Percentiles rank a stretch among this genome's conserved stretches.
Conservation (phyloP, 208 protist genomes). For the Tritrichomonas foetus region DNA sequence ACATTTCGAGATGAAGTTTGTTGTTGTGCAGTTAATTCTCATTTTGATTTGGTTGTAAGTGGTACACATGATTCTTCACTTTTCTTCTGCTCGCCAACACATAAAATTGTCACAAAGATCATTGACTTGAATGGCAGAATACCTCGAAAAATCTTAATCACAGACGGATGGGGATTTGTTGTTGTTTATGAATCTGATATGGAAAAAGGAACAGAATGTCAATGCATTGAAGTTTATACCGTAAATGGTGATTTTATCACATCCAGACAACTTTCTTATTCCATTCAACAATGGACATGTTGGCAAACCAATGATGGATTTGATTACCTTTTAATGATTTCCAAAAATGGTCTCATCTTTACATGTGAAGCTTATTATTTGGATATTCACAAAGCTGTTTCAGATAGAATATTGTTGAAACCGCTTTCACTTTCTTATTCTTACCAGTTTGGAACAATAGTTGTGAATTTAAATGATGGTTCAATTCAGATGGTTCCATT, state of each 20-base stretch:
- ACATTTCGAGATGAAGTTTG: background rate
- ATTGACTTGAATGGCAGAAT: background rate
- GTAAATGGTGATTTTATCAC: constrained; percentile 19
- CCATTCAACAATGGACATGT: background rate
- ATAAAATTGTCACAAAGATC: background rate
- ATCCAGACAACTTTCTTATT: background rate
- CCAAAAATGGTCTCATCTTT: background rate
- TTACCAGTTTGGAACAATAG: no score
- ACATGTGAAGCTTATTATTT: constrained; percentile 3
- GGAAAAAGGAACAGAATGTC: background rate
- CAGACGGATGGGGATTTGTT: background rate
- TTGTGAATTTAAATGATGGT: no score
- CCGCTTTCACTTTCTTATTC: no score
- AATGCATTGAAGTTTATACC: background rate
- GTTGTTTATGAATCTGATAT: constrained; percentile 14
- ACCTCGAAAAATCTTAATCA: background rate
- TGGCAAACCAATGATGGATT: background rate
- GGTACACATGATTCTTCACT: background rate
- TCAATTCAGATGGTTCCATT: no score
- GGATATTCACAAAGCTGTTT: background rate
- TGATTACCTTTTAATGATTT: background rate
- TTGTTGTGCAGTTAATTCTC: background rate
- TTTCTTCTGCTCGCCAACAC: background rate
- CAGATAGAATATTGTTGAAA: no score
- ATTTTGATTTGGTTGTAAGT: background rate